Base-by-base conservation (phyloP, 2,329 filamentous ascomycete genomes). In the Clonostachys sp. region DNA sequence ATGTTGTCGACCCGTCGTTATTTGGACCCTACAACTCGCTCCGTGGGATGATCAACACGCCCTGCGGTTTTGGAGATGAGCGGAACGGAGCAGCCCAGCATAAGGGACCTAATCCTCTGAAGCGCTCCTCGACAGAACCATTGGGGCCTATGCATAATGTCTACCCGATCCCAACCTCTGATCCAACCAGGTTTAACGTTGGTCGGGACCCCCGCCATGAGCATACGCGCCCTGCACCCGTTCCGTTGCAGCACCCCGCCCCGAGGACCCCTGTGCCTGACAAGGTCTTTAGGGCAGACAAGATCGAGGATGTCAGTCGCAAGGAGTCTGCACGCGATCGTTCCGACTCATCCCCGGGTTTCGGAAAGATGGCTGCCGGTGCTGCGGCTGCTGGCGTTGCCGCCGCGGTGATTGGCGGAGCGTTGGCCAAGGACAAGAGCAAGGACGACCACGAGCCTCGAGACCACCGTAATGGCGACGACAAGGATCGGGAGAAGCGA, bases 241-340 rank as follows among this genome's bases (percentile, higher is more conserved):
- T 90, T 34, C 83, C 84, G 12, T 74, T 96, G n/a, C 87, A 94
- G 61, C 89, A 95, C 57, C 91, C 91, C 3, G 86, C 91, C 55
- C 91, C 91, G 3, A 78, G 89, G 49, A 75, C 79, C 3, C 89
- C 88, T 1, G 82, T 95, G 4, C 84, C 84, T 36, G 78, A 80
- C 51, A 79, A 80, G 16, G 76, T 91, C 2, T 88, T 89, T 56
- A 77, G 83, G 43, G 69, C 76, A 34, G 66, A 69, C 38, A 67
- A 62, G 42, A 53, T 66, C 30, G 66, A 68, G 30, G 57, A 63
- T 45, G 69, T 67, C 33, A 61, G 57, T 35, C 64, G 59, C 34
- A 64, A 57, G 14, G 65, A 68, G 18, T 55, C 61, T 12, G 63
- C 61, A 45, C 47, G 55, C 16, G 38, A 44, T 4, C 47, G 44